Evolutionary conservation across 1,139 yeast species (phyloP), one percentile per base, ranked within the genome.

Genomic region (Kluyveromyces marxianus): DNA sequence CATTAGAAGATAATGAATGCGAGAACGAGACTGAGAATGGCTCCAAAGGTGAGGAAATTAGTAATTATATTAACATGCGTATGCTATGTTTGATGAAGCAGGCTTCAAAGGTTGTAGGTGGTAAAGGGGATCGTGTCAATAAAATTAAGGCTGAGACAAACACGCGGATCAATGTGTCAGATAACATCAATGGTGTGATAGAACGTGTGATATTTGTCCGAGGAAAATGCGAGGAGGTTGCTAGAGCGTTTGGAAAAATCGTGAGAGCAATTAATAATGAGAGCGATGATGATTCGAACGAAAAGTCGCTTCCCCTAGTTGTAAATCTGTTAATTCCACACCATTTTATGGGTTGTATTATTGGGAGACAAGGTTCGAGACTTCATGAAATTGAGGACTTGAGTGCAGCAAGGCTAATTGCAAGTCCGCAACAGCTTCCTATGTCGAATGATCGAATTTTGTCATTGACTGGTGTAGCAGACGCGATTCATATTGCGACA

Each of bases 401-500:
- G 48, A 84, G 95, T 6, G 90, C 94, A 3, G 94, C 96, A 3
- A 75, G 78, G 51, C 71, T 89, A 48, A 77, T 76, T 53, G 95
- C 95, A 2, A 87, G 86, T 25, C 92, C 85, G 44, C 77, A 78
- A 42, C 77, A 83, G 25, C 70, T 89, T 53, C 89, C 95, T 1
- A 76, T 76, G 51, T 84, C 95, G 1, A 86, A 92, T 14, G 97
- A 89, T 62, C 74, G 96, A 49, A 72, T 85, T 4, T 68, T 89
- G 45, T 74, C 81, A 30, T 75, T 89, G 24, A 70, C 75, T 10
- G 97, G 97, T 3, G 94, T 84, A 7, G 89, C 90, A 3, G 95
- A 85, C 66, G 90, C 95, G 2, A 77, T 89, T 44, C 95, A 86
- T 59, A 84, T 86, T 54, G 96, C 96, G 5, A 72, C 83, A 1